Conservation (phyloP, 306 rosid species). For the Glycyrrhiza uralensis region DNA sequence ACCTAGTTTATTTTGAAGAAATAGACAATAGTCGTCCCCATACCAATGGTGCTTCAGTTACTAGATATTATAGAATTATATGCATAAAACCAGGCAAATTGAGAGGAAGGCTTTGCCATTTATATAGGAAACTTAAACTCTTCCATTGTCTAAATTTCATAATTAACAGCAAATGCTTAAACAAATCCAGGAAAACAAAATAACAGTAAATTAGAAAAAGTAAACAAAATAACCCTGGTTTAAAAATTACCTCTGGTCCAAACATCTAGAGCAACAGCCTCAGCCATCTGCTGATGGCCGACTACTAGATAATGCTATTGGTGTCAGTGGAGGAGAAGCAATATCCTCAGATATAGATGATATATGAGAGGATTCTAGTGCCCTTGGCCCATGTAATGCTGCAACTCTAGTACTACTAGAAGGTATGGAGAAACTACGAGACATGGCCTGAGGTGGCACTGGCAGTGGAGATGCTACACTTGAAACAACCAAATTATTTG, state of each 20-base stretch:
- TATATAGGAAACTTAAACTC: neutral
- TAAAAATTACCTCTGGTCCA: constrained; percentile 55
- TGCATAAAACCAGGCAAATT: constrained; percentile 13
- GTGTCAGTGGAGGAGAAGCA: constrained; percentile 70
- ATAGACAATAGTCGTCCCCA: neutral
- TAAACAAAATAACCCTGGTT: neutral
- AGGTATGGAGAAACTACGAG: constrained; percentile 90
- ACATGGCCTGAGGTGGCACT: constrained; percentile 62
- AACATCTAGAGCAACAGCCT: constrained; percentile 34
- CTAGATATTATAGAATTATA: neutral
- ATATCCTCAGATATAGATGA: constrained; percentile 40
- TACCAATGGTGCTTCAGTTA: neutral
- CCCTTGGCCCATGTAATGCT: constrained; percentile 44
- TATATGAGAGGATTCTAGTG: constrained; percentile 41
- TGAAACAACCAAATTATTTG: constrained; percentile 39
- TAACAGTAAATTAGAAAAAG: neutral
- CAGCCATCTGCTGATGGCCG: constrained; percentile 40
- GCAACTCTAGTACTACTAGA: constrained; percentile 55
- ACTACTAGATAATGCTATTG: constrained; percentile 52
- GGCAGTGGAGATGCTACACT: constrained; percentile 81
- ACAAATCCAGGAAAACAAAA: constrained; percentile 1
- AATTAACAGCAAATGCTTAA: neutral
- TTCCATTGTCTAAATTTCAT: constrained; percentile 1
- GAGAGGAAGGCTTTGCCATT: neutral
- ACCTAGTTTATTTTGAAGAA: constrained; percentile 11